Percentiles rank a stretch among this genome's conserved stretches.
Evolutionary conservation across 2,329 filamentous ascomycete species (phyloP).

Genomic region (Hansfordia pulvinata): DNA sequence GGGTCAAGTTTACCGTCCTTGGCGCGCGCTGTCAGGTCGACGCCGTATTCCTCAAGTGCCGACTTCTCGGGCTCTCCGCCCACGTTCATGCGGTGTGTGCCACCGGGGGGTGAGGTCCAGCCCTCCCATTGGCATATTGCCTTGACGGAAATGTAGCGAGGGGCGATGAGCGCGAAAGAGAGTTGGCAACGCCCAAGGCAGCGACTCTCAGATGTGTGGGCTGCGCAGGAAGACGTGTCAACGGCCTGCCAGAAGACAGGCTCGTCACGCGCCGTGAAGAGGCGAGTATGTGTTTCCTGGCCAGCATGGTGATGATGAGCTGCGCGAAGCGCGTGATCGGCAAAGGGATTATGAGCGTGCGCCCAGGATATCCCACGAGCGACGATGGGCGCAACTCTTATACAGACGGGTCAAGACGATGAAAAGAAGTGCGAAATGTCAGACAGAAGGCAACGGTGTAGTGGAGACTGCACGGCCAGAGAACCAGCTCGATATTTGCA

Average conservation of each 20-base stretch:
- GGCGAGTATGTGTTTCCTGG: slow-evolving; percentile 22
- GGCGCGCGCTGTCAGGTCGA: slow-evolving; percentile 78
- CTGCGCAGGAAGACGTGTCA: no score
- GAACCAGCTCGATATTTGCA: not conserved
- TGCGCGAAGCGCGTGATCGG: no score
- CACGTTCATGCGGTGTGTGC: slow-evolving; percentile 88
- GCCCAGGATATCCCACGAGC: no score
- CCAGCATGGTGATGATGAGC: slow-evolving; percentile 19
- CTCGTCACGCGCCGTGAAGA: slow-evolving; percentile 19
- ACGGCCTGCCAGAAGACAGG: no score
- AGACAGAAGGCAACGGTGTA: no score
- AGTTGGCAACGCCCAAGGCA: no score
- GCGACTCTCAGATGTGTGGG: no score
- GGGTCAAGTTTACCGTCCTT: slow-evolving; percentile 86
- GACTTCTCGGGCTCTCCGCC: slow-evolving; percentile 64
- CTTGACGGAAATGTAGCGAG: slow-evolving; percentile 19
- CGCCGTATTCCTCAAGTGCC: slow-evolving; percentile 79
- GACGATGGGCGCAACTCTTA: no score
- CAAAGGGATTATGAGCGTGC: no score
- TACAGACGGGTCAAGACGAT: not conserved
- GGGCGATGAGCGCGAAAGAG: slow-evolving; percentile 5
- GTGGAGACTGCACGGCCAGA: no score
- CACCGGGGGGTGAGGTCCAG: slow-evolving; percentile 78
- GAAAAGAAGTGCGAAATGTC: no score
- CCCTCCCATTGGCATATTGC: slow-evolving; percentile 55